Conservation (phyloP, 371 early-diverging fungal genomes). For the Zychaea mexicana region DNA sequence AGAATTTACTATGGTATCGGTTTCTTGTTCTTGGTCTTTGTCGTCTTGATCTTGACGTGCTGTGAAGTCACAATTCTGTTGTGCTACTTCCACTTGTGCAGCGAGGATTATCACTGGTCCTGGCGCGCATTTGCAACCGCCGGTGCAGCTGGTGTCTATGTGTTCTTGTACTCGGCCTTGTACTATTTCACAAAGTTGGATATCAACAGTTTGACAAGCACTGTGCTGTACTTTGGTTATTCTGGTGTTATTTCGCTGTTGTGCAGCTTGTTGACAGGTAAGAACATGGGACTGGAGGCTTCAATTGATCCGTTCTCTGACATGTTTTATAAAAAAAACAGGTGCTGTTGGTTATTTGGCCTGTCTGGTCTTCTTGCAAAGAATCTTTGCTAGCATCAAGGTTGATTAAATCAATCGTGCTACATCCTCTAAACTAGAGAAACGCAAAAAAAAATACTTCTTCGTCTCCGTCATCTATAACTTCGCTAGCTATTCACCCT, state of each 20-base stretch:
- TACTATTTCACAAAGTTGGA: slow-evolving; percentile 75
- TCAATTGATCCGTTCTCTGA: slow-evolving; percentile 19
- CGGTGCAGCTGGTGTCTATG: slow-evolving; percentile 84
- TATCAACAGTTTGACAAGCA: slow-evolving; percentile 71
- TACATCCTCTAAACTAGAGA: neutral
- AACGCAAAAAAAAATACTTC: no score
- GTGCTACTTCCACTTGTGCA: slow-evolving; percentile 85
- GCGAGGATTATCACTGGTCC: slow-evolving; percentile 92
- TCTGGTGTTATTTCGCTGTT: slow-evolving; percentile 72
- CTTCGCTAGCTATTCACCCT: no score
- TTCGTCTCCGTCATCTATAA: no score
- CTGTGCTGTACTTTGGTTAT: slow-evolving; percentile 90
- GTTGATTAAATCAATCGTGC: slow-evolving; percentile 54
- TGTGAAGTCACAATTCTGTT: slow-evolving; percentile 80
- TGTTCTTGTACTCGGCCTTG: slow-evolving; percentile 78
- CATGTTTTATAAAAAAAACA: no score
- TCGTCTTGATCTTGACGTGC: slow-evolving; percentile 78
- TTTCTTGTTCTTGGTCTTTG: slow-evolving; percentile 78
- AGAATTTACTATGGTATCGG: slow-evolving; percentile 88
- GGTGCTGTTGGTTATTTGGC: slow-evolving; percentile 82
- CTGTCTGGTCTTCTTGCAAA: slow-evolving; percentile 76
- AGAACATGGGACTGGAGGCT: neutral
- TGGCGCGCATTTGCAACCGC: slow-evolving; percentile 91
- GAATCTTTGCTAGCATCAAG: slow-evolving; percentile 85
- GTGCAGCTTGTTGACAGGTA: slow-evolving; percentile 75